phyloP scores from a whole-genome alignment of 441 rosid genomes.

The Bocquillonia castaneifolia region DNA sequence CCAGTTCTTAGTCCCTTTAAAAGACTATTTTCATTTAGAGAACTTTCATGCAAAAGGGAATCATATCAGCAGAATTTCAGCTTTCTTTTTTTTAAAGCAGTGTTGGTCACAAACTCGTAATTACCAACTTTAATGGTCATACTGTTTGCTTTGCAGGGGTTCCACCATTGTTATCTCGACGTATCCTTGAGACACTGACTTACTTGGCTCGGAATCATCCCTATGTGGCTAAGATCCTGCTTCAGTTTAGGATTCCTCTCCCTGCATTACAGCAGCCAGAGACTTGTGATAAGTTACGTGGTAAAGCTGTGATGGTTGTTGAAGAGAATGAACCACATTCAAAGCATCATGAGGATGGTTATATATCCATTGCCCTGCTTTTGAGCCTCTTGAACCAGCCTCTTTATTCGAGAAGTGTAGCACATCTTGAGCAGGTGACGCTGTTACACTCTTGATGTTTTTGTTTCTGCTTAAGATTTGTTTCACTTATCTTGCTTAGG shows the following conservation, averaged over 20 bases:
- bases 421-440: slow-evolving; percentile 95
- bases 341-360: slow-evolving; percentile 42
- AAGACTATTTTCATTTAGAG: neutral
- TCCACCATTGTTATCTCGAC: slow-evolving; percentile 92
- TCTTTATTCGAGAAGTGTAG: slow-evolving; percentile 85
- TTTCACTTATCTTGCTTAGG: slow-evolving; percentile 1
- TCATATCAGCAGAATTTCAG: neutral
- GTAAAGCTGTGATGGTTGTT: slow-evolving; percentile 63
- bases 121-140: slow-evolving; percentile 2
- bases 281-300: slow-evolving; percentile 49
- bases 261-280: slow-evolving; percentile 37
- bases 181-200: slow-evolving; percentile 84
- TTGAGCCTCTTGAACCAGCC: slow-evolving; percentile 92
- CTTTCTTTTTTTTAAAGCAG: slow-evolving; percentile 3
- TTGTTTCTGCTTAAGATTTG: slow-evolving; percentile 9
- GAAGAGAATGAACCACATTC: slow-evolving; percentile 40
- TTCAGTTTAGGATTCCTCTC: slow-evolving; percentile 60
- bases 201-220: slow-evolving; percentile 88
- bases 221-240: slow-evolving; percentile 72
- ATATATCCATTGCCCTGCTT: slow-evolving; percentile 64
- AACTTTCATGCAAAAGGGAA: neutral
- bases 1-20: neutral
- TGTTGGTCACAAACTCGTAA: neutral
- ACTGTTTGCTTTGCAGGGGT: slow-evolving; percentile 49
- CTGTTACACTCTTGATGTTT: slow-evolving; percentile 1